Evolutionary conservation across 495 filamentous ascomycete species (phyloP), one percentile per base, ranked within the genome.

Genomic region (Neurospora sp.): DNA sequence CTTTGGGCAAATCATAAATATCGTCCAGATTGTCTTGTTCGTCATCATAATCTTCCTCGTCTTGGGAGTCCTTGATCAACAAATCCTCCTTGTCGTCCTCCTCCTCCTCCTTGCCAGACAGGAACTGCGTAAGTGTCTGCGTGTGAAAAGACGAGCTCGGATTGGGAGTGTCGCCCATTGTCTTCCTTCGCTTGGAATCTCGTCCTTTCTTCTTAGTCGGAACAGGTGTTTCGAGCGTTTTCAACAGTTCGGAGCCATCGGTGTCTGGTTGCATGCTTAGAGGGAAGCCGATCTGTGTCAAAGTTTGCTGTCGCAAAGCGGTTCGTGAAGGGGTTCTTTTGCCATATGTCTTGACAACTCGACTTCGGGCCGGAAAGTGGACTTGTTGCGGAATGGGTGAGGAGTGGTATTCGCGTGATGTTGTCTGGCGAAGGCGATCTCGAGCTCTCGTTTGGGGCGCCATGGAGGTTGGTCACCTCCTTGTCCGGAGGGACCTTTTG

Each of bases 241-340:
- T 7, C 69, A 40, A 75, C 74, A 77, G 75, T 18, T 40, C 69
- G 20, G 69, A 74, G 16, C 59, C 69, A 10, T 78, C 72, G 39
- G 73, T 42, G 10, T 75, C 73, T 12, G 69, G 38, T 41, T 77
- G 76, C 72, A 42, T 75, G 48, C 20, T 14, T 2, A 14, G 11
- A 31, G 48, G 48, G 59, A 82, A 86, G 72, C 80, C 80, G 75
- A 87, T 83, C 79, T 88, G 85, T 6, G 86, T 88, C 75, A 88
- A 74, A 6, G 86, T 88, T 40, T 82, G 79, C 76, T 87, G 85
- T 48, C 78, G 76, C 38, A 80, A 73, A 9, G 77, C 73, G 27
- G 75, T 77, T 48, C 78, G 71, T 10, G 83, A 73, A 18, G 79
- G 71, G 20, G 77, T 70, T 10, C 77, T 75, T 69, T 78, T 78